Evolutionary conservation across 2,329 filamentous ascomycete genomes (phyloP), one percentile per base, ranked within the genome.

Genomic region (Pseudogymnoascus sp.): DNA sequence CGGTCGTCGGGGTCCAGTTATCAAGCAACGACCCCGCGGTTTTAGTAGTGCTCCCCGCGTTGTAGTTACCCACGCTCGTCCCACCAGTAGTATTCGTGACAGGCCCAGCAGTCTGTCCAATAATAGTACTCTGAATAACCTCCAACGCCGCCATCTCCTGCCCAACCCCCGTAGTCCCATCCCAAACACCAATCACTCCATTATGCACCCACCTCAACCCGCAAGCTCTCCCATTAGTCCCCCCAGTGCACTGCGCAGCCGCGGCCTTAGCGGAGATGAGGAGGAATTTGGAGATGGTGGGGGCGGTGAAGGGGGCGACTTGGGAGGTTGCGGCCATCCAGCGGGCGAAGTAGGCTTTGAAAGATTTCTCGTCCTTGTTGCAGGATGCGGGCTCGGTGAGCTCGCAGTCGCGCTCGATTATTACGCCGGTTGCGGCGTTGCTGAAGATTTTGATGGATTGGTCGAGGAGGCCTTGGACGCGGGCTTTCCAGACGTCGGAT

Each of bases 331-430:
- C 76, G 8, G 82, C 84, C 72, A 82, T 73, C 80, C 84, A 89
- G 40, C 85, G 82, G 0, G 81, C 76, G 5, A 88, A 77, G 69
- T 86, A 88, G 10, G 84, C 84, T 73, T 88, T 89, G 78, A 88
- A 89, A 1, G 81, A 82, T 53, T 78, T 80, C 72, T 87, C 84
- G 66, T 88, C 85, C n/a, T 80, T 77, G 72, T 86, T 82, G 74
- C 85, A 88, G 12, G 73, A 47, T 14, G 59, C 25, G 64, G 69
- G 78, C 66, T 76, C 71, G 64, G 77, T 69, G 53, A 70, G 73
- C 70, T 88, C 85, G 70, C 86, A 89, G 10, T 82, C 79, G 38
- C 77, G 76, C 71, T 88, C 85, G 67, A 77, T 83, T 75, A 77
- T 86, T 84, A 82, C 78, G 65, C 78, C 69, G 67, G 84, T 78